Conservation (phyloP, 257 asterid genomes). For the Solanum medicagineum region DNA sequence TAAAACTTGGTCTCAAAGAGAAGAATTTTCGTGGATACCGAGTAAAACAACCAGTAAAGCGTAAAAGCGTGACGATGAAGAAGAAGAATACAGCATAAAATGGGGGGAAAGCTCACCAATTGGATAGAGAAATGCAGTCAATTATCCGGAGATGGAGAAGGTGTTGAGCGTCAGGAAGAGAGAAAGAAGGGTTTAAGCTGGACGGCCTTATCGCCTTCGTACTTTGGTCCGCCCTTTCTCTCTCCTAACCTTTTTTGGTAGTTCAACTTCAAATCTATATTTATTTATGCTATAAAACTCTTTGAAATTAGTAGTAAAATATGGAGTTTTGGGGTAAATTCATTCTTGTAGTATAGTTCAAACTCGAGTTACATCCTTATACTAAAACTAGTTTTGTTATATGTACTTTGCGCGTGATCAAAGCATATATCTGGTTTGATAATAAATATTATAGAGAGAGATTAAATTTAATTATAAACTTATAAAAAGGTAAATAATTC, state of each 20-base stretch:
- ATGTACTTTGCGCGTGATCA: too few relatives aligned
- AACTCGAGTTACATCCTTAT: too few relatives aligned
- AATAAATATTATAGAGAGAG: too few relatives aligned
- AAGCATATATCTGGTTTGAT: too few relatives aligned
- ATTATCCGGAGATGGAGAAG: neutral
- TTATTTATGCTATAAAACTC: too few relatives aligned
- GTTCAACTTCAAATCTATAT: neutral
- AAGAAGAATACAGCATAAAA: neutral
- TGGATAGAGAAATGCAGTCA: neutral
- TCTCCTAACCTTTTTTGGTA: neutral
- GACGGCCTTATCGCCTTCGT: conserved; percentile 5
- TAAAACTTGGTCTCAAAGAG: neutral
- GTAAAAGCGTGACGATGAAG: neutral
- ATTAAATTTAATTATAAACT: too few relatives aligned
- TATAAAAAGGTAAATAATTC: too few relatives aligned
- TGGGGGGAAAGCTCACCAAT: neutral
- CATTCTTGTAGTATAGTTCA: too few relatives aligned
- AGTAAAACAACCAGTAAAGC: neutral
- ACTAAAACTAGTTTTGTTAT: too few relatives aligned
- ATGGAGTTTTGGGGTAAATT: too few relatives aligned
- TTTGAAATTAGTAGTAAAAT: too few relatives aligned
- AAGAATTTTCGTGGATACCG: neutral
- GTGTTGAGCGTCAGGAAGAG: neutral
- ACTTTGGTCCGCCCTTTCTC: neutral
- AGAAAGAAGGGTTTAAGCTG: neutral